A percentile compares a stretch with the other conserved stretches of the same genome.
Conservation (phyloP, 2,329 filamentous ascomycete genomes). For the Phyllosticta ampelicida region DNA sequence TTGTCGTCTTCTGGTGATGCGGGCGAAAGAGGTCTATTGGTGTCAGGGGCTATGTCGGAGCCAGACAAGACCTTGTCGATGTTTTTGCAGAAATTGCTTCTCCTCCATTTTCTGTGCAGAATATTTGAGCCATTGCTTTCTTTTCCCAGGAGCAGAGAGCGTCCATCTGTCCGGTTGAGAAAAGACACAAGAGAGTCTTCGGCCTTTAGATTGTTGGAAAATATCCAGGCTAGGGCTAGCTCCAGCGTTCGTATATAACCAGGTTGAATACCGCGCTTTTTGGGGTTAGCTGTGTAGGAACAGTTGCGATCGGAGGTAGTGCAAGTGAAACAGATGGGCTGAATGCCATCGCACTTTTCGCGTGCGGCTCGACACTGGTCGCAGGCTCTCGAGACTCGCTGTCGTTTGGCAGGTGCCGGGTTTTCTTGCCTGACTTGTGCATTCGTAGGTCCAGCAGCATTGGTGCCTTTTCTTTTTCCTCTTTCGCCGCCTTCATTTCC, state of each 20-base stretch:
- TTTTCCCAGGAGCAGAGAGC: constrained; percentile 42
- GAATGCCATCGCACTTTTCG: constrained; percentile 62
- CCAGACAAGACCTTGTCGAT: constrained; percentile 52
- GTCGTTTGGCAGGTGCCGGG: constrained; percentile 36
- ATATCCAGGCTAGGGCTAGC: constrained; percentile 54
- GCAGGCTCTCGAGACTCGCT: constrained; percentile 57
- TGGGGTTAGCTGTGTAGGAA: constrained; percentile 61
- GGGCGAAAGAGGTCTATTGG: constrained; percentile 13
- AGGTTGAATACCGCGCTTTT: constrained; percentile 69
- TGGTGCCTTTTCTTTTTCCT: constrained; percentile 8
- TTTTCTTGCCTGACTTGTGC: neutral
- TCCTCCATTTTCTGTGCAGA: constrained; percentile 52
- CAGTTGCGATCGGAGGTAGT: constrained; percentile 52
- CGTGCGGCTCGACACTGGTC: constrained; percentile 56
- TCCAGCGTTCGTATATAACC: constrained; percentile 69
- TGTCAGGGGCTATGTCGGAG: constrained; percentile 14
- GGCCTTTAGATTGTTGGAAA: constrained; percentile 49
- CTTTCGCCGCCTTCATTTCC: constrained; percentile 8
- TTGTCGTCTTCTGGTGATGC: constrained; percentile 10
- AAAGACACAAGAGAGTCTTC: constrained; percentile 48
- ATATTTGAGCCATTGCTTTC: constrained; percentile 44
- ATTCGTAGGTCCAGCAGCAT: neutral
- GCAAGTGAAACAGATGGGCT: constrained; percentile 58
- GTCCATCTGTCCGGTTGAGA: constrained; percentile 38
- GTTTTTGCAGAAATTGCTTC: constrained; percentile 49